phyloP scores from a whole-genome alignment of 805 yeast species.

The Yarrowia yakushimensis region DNA sequence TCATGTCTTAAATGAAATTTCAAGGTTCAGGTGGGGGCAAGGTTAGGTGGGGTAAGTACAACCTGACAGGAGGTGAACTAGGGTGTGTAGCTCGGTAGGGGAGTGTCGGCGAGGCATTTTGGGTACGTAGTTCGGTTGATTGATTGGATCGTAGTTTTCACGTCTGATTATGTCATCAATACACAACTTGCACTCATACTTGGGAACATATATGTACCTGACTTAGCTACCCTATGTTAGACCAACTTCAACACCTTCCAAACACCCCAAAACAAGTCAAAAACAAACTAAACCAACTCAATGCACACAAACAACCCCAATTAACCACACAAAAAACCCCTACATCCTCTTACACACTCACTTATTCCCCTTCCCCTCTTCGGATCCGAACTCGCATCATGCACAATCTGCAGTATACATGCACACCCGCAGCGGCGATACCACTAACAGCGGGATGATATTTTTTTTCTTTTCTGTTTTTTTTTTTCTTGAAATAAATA shows the following conservation, averaged over 20 bases:
- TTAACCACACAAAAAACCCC: not conserved
- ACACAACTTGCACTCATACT: too few species aligned
- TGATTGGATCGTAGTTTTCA: too few species aligned
- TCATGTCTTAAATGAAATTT: not conserved
- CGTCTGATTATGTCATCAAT: too few species aligned
- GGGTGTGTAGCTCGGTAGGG: not conserved
- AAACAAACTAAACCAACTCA: too few species aligned
- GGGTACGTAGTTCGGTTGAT: too few species aligned
- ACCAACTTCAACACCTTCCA: not conserved
- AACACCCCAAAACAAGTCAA: too few species aligned
- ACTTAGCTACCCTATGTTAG: not conserved
- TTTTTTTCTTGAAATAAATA: slow-evolving; percentile 6
- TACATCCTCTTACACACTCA: too few species aligned
- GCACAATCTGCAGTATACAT: not conserved
- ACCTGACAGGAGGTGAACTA: too few species aligned
- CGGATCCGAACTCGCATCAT: slow-evolving; percentile 3
- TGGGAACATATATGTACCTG: not conserved
- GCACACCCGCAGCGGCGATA: not conserved
- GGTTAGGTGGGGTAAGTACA: not conserved
- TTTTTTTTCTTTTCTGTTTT: too few species aligned
- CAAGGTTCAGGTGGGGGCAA: slow-evolving; percentile 9
- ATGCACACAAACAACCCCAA: too few species aligned
- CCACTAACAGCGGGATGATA: not conserved
- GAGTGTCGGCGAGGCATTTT: too few species aligned
- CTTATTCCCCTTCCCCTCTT: not conserved